Evolutionary conservation across 78 protist genomes (phyloP).

Genomic region (Monosiga brevicollis): DNA sequence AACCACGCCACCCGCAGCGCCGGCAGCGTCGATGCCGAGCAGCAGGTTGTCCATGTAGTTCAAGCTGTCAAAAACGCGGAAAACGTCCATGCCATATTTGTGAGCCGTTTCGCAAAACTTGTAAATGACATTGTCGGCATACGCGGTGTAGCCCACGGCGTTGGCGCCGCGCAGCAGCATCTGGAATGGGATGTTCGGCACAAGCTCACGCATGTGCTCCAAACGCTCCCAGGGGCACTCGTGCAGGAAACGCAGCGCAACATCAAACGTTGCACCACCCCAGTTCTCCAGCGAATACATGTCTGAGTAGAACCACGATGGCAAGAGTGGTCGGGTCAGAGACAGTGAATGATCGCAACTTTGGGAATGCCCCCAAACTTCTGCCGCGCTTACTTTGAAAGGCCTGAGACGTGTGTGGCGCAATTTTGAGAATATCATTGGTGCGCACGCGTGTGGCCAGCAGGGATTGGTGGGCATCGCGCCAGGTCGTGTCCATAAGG

Average conservation of each 20-base stretch:
- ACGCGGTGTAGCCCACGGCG: slow-evolving; percentile 81
- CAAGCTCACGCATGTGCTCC: slow-evolving; percentile 34
- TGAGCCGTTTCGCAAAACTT: slow-evolving; percentile 41
- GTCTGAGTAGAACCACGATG: background rate
- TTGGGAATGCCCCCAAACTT: no score
- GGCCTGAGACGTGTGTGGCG: slow-evolving; percentile 39
- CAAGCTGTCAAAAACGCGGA: slow-evolving; percentile 86
- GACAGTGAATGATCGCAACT: no score
- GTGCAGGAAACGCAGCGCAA: slow-evolving; percentile 64
- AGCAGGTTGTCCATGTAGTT: slow-evolving; percentile 62
- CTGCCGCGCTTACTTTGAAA: background rate
- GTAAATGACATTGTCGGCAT: slow-evolving; percentile 82
- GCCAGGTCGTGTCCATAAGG: slow-evolving; percentile 72
- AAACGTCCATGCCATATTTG: slow-evolving; percentile 64
- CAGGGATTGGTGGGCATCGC: slow-evolving; percentile 85
- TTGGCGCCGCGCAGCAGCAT: slow-evolving; percentile 63
- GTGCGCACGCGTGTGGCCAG: slow-evolving; percentile 83
- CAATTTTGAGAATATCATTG: slow-evolving; percentile 33
- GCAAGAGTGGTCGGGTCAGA: no score
- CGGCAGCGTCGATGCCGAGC: slow-evolving; percentile 66
- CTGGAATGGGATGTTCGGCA: slow-evolving; percentile 70
- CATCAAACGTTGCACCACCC: slow-evolving; percentile 94
- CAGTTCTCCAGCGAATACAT: slow-evolving; percentile 49
- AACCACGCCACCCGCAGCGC: slow-evolving; percentile 62
- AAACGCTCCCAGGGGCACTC: slow-evolving; percentile 76